Percentiles rank a stretch among this genome's conserved stretches.
phyloP scores from a whole-genome alignment of 2,329 filamentous ascomycete species.

The Cladosporium cucumerinum region DNA sequence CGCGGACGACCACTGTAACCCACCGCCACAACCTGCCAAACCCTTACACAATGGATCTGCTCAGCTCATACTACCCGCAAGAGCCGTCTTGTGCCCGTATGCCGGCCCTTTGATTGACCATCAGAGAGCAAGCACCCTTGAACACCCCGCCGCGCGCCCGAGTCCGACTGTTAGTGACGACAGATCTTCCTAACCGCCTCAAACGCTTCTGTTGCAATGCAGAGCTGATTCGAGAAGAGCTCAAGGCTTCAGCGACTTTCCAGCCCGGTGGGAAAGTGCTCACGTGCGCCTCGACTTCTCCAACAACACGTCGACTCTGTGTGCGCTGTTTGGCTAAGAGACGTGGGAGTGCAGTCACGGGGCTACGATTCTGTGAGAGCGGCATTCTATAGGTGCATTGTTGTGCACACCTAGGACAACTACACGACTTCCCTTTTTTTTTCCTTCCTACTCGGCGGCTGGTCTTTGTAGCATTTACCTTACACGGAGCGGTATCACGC shows the following conservation, averaged over 20 bases:
- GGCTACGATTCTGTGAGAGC: neutral
- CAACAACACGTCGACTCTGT: neutral
- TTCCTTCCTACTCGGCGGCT: neutral
- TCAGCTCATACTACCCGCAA: conserved; percentile 7
- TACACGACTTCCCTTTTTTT: neutral
- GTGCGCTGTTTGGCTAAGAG: neutral
- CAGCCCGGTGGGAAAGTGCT: conserved; percentile 10
- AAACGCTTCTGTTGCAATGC: conserved; percentile 2
- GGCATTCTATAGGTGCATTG: neutral
- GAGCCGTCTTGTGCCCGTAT: conserved; percentile 14
- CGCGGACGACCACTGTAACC: neutral
- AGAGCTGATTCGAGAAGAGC: conserved; percentile 7
- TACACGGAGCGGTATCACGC: conserved; percentile 1
- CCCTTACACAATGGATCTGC: conserved; percentile 11
- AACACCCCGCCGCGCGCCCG: neutral
- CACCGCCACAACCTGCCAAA: neutral
- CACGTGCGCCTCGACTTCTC: conserved; percentile 10
- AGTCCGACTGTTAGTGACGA: neutral
- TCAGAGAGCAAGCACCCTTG: neutral
- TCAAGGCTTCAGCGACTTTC: conserved; percentile 5
- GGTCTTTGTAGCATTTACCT: conserved; percentile 2
- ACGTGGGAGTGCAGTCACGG: neutral
- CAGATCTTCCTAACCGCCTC: neutral
- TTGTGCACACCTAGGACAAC: neutral
- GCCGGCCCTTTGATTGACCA: conserved; percentile 1